These are phyloP conservation scores for Penicillium capsulatum DNA, from an alignment of 2,329 filamentous ascomycete species.

Conservation along the genomic window DNA sequence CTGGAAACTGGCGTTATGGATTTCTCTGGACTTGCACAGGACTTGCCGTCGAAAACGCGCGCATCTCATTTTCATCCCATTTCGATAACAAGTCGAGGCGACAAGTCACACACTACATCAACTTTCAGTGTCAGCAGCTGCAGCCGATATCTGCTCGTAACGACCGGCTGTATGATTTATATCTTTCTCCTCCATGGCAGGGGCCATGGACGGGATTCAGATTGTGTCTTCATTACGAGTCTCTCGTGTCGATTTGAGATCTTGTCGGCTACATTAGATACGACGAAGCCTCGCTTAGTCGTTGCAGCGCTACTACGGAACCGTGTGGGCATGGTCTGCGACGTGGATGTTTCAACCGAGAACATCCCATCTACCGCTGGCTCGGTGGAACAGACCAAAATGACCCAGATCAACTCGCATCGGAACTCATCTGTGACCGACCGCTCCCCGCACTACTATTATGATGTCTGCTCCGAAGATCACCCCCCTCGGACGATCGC, in stretches of 20 bases:
- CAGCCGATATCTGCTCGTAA: conserved; percentile 55
- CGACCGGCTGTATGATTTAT: conserved; percentile 52
- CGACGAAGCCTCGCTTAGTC: conserved; percentile 52
- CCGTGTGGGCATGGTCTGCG: conserved; percentile 58
- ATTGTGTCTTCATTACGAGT: conserved; percentile 47
- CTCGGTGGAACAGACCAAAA: conserved; percentile 20
- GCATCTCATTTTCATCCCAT: conserved; percentile 10
- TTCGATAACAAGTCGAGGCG: conserved; percentile 8
- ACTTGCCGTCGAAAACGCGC: conserved; percentile 12
- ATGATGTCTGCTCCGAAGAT: conserved; percentile 56
- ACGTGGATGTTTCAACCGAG: conserved; percentile 38
- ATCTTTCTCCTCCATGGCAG: conserved; percentile 48
- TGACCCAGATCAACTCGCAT: neutral
- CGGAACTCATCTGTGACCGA: conserved; percentile 6
- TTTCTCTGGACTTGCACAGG: conserved; percentile 25
- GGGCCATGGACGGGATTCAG: conserved; percentile 18
- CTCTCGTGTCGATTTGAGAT: conserved; percentile 56
- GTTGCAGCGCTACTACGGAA: conserved; percentile 59
- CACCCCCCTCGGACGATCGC: conserved; percentile 63
- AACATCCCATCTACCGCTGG: conserved; percentile 8
- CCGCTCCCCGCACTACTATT: conserved; percentile 42
- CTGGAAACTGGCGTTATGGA: conserved; percentile 35
- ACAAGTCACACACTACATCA: conserved; percentile 21
- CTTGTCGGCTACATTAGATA: conserved; percentile 60
- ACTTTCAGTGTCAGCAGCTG: conserved; percentile 56